These are phyloP conservation scores for Marchantia paleacea DNA, from an alignment of 225 moss, liverwort and hornwort species.

Conservation along the genomic window DNA sequence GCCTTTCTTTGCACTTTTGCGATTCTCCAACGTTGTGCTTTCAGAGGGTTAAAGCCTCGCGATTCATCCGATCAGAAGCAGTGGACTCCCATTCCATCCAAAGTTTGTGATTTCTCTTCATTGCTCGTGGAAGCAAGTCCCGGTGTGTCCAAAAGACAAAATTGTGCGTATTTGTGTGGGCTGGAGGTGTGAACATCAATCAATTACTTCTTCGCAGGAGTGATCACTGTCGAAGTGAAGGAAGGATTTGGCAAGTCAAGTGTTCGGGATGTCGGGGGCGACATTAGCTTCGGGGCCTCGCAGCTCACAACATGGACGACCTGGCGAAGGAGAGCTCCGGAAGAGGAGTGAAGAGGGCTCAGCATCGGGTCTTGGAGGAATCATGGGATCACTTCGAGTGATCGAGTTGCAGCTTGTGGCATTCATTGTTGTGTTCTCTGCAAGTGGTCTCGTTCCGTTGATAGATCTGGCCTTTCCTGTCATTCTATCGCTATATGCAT, in stretches of 20 bases:
- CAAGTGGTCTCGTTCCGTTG: constrained; percentile 76
- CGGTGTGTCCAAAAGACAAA: background rate
- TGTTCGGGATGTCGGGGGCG: constrained; percentile 68
- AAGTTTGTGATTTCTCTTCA: background rate
- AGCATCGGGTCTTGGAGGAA: constrained; percentile 53
- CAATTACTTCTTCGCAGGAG: background rate
- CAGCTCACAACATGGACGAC: background rate
- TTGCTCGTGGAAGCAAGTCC: background rate
- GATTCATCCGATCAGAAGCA: background rate
- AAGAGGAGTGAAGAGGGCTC: constrained; percentile 22
- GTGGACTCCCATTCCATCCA: background rate
- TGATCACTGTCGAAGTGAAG: background rate
- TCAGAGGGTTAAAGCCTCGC: background rate
- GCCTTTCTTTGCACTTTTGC: background rate
- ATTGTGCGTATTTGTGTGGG: background rate
- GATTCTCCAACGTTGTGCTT: background rate
- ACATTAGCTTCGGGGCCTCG: constrained; percentile 68
- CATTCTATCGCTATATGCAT: constrained; percentile 42
- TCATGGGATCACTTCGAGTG: constrained; percentile 87
- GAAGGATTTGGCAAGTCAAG: constrained; percentile 48
- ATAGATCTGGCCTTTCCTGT: constrained; percentile 68
- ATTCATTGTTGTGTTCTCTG: constrained; percentile 89
- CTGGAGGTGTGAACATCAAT: background rate
- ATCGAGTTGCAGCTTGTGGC: constrained; percentile 87
- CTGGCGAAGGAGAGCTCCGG: constrained; percentile 20